Evolutionary conservation across 257 asterid genomes (phyloP).

Genomic region (Salvia hispanica): DNA sequence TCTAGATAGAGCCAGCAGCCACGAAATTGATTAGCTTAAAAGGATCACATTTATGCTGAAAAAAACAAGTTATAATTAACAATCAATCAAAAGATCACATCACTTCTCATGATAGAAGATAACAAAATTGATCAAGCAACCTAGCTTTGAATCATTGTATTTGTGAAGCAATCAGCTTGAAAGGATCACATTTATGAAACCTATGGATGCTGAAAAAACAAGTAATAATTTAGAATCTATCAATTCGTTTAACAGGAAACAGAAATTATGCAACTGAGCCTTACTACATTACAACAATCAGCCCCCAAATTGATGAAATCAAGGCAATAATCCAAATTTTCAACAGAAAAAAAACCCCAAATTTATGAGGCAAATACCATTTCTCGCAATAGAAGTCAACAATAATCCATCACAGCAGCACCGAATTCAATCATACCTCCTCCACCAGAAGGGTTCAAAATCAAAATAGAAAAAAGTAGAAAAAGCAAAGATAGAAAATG

Average conservation of each 20-base stretch:
- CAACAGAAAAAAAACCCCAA: not conserved
- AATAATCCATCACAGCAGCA: conserved; percentile 16
- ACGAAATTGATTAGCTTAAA: not conserved
- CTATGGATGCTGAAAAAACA: not conserved
- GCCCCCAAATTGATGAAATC: not conserved
- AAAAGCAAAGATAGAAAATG: conserved; percentile 10
- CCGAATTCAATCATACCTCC: conserved; percentile 22
- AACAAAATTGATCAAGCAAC: no score
- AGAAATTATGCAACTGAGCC: not conserved
- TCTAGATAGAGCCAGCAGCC: not conserved
- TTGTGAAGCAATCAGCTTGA: no score
- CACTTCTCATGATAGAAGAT: no score
- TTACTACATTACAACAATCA: no score
- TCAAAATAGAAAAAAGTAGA: not conserved
- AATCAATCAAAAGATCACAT: no score
- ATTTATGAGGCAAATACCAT: conserved; percentile 12
- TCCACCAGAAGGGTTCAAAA: not conserved
- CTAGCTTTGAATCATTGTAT: no score
- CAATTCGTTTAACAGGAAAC: not conserved
- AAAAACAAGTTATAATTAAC: no score
- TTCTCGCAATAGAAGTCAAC: not conserved
- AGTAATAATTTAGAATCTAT: not conserved
- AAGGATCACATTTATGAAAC: not conserved
- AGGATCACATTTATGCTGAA: no score
- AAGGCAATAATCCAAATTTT: not conserved